Base-by-base conservation (phyloP, 2,329 filamentous ascomycete species). In the Sclerotinia borealis region DNA sequence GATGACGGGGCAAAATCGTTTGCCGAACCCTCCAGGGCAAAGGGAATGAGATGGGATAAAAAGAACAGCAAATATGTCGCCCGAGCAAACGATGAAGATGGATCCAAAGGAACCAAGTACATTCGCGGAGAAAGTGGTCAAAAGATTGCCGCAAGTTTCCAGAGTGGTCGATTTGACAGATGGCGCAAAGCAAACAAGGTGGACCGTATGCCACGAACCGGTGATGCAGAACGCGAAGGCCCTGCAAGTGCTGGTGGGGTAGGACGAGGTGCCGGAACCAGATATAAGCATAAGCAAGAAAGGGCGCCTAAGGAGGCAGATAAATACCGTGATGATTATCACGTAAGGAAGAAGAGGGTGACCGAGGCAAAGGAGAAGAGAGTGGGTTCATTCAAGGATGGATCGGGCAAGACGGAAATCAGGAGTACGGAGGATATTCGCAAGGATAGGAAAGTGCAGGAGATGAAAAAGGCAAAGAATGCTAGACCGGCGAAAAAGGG, bases 1-100 rank as follows among this genome's bases (percentile, higher is more conserved):
- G 95, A 99, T 77, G 95, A 98, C 69, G 85, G 84, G 13, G 85
- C 85, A 70, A 90, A 91, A 73, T 83, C 85, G 1, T 96, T 97
- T 75, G 92, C 86, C 66, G 86, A 91, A 71, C 86, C 92, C 3
- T 84, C 87, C 52, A 89, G 87, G 70, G 78, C 87, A 55, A 85
- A 87, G 69, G 81, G 85, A 52, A 88, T 96, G 87, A 89, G 95
- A 69, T 99, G 95, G 95, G 95, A 99, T 79, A 93, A 96, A 80
- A 96, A 96, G 77, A 85, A 87, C 72, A 96, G 91, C 78, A 98
- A 97, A 78, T 99, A 98, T 78, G 93, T 99, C 41, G 82, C 91
- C 15, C 86, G 91, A 41, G 87, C 87, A 70, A 98, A 99, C 80
- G 95, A 99, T 78, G 91, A 96, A 70, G 96, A 99, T 78, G 95